phyloP scores from a whole-genome alignment of 805 yeast species.

The Candida boidinii region DNA sequence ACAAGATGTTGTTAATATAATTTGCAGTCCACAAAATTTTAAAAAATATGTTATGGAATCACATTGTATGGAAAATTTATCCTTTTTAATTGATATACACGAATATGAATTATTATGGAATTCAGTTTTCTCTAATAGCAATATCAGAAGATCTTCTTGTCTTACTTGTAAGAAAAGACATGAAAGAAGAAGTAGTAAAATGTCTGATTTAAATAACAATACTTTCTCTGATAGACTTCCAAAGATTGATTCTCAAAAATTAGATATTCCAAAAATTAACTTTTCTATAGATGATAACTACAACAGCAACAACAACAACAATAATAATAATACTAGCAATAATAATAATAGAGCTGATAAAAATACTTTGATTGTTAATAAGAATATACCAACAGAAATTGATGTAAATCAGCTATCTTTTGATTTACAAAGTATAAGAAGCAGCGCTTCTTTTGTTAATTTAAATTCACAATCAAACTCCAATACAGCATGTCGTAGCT shows the following conservation, averaged over 20 bases:
- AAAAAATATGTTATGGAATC: constrained; percentile 5
- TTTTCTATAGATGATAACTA: no score
- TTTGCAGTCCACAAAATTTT: constrained; percentile 7
- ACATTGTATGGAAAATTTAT: constrained; percentile 15
- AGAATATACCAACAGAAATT: not conserved
- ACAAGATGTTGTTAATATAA: constrained; percentile 6
- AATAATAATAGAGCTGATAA: not conserved
- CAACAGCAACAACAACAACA: not conserved
- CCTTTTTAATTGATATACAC: constrained; percentile 12
- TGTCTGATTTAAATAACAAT: no score
- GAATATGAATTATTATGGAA: constrained; percentile 14
- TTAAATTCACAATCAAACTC: no score
- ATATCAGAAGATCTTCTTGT: constrained; percentile 3
- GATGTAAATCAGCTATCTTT: no score
- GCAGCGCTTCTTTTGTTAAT: constrained; percentile 4
- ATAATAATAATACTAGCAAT: not conserved
- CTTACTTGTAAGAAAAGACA: constrained; percentile 4
- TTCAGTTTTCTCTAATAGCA: constrained; percentile 1
- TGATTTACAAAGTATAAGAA: constrained; percentile 1
- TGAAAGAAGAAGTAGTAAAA: no score
- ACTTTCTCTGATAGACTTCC: no score
- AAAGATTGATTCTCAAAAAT: no score
- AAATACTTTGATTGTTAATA: no score
- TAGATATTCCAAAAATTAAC: no score
- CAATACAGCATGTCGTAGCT: no score